phyloP scores from a whole-genome alignment of 2,329 filamentous ascomycete genomes.

The Lachnellula cervina region DNA sequence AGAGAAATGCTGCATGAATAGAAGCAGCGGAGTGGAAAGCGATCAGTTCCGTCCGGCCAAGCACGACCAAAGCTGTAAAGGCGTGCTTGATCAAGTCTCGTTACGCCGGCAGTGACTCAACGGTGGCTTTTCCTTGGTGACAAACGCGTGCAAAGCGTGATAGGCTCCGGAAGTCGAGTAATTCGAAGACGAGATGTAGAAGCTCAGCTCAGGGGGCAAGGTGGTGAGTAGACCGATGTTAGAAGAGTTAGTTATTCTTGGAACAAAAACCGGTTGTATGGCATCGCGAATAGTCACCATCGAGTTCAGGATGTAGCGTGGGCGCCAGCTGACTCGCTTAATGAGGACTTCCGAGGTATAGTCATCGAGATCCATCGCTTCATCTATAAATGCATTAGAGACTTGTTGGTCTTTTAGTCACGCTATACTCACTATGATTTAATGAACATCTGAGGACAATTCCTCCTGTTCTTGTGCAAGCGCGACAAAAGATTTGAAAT shows the following conservation, averaged over 20 bases:
- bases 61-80: background rate
- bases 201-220: constrained; percentile 1
- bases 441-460: background rate
- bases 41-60: background rate
- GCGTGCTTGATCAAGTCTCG: constrained; percentile 1
- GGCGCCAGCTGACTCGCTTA: background rate
- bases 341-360: background rate
- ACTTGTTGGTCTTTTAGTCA: background rate
- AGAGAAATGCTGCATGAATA: background rate
- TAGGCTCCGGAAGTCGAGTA: constrained; percentile 1
- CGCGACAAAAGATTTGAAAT: no score
- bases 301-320: background rate
- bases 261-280: background rate
- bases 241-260: background rate
- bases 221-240: background rate
- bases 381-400: background rate
- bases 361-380: background rate
- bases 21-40: constrained; percentile 1
- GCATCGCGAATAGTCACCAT: constrained; percentile 2
- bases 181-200: constrained; percentile 2
- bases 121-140: background rate
- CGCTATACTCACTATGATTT: background rate
- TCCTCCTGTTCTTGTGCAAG: background rate
- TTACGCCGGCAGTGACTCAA: background rate
- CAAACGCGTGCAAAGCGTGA: constrained; percentile 2